Evolutionary conservation across 192 early-diverging fungal species (phyloP).

Genomic region (Entophlyctis luteolus): DNA sequence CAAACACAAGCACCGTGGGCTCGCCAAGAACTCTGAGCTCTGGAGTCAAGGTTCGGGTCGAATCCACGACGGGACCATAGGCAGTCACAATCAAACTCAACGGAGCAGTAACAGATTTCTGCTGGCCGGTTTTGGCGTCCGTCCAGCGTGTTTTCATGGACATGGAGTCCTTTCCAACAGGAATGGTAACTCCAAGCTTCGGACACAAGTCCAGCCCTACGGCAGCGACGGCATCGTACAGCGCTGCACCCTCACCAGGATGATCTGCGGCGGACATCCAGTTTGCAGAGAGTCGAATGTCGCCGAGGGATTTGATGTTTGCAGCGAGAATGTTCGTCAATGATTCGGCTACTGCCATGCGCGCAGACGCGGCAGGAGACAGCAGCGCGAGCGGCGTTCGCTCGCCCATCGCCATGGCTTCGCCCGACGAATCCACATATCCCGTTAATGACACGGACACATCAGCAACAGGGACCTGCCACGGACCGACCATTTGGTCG

Average conservation of each 20-base stretch:
- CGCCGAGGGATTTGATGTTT: slow-evolving; percentile 64
- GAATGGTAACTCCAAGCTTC: slow-evolving; percentile 85
- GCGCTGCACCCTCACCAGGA: slow-evolving; percentile 83
- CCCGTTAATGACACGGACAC: slow-evolving; percentile 86
- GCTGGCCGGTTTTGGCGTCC: slow-evolving; percentile 37
- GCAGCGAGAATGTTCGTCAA: slow-evolving; percentile 91
- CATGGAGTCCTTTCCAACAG: slow-evolving; percentile 99
- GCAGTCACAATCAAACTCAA: slow-evolving; percentile 90
- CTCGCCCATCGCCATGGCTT: slow-evolving; percentile 99
- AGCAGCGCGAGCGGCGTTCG: slow-evolving; percentile 82
- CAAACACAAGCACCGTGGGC: slow-evolving; percentile 69
- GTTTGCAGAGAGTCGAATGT: slow-evolving; percentile 88
- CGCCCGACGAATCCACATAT: slow-evolving; percentile 73
- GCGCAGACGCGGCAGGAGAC: slow-evolving; percentile 80
- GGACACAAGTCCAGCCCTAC: slow-evolving; percentile 93
- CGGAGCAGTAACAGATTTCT: slow-evolving; percentile 76
- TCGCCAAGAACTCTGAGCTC: slow-evolving; percentile 58
- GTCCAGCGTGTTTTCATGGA: slow-evolving; percentile 96
- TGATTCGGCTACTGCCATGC: slow-evolving; percentile 96
- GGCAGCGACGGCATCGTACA: slow-evolving; percentile 91
- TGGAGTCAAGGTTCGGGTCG: slow-evolving; percentile 84
- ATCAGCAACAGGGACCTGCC: slow-evolving; percentile 94
- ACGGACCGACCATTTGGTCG: slow-evolving; percentile 98
- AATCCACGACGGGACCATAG: slow-evolving; percentile 84
- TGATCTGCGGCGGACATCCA: slow-evolving; percentile 97